Evolutionary conservation across 345 rosid genomes (phyloP).

Genomic region (Ceriops decandra): DNA sequence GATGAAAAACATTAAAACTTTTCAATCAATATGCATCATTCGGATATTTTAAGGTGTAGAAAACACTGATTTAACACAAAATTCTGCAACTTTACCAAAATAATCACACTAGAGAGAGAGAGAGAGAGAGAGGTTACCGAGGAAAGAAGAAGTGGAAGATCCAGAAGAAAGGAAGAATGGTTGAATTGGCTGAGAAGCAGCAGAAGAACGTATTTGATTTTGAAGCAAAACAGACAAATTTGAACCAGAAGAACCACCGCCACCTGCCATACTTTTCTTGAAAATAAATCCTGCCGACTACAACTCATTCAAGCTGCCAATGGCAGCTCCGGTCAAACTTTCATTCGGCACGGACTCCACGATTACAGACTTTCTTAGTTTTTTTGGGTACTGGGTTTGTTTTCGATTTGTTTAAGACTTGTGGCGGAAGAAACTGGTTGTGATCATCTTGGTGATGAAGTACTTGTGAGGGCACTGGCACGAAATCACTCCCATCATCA

Average conservation of each 20-base stretch:
- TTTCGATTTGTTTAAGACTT: slow-evolving; percentile 27
- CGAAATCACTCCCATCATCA: slow-evolving; percentile 65
- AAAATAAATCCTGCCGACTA: background rate
- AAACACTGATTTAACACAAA: background rate
- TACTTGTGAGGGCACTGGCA: slow-evolving; percentile 62
- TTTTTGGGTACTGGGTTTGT: background rate
- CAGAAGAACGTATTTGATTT: slow-evolving; percentile 33
- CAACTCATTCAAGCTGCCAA: slow-evolving; percentile 19
- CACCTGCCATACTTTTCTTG: slow-evolving; percentile 39
- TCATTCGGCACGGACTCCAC: slow-evolving; percentile 1
- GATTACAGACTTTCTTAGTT: background rate
- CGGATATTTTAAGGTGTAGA: no score
- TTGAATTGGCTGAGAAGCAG: slow-evolving; percentile 37
- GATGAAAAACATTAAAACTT: background rate
- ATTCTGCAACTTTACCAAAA: background rate
- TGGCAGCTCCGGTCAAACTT: slow-evolving; percentile 17
- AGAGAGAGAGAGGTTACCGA: slow-evolving; percentile 30
- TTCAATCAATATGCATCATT: background rate
- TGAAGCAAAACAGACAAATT: slow-evolving; percentile 41
- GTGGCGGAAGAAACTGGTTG: slow-evolving; percentile 81
- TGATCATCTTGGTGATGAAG: slow-evolving; percentile 69
- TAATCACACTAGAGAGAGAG: background rate
- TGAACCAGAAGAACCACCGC: slow-evolving; percentile 24
- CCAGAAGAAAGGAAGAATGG: slow-evolving; percentile 45
- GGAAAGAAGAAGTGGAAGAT: slow-evolving; percentile 43